Evolutionary conservation across 2,329 filamentous ascomycete species (phyloP).

Genomic region (Alternaria sp.): DNA sequence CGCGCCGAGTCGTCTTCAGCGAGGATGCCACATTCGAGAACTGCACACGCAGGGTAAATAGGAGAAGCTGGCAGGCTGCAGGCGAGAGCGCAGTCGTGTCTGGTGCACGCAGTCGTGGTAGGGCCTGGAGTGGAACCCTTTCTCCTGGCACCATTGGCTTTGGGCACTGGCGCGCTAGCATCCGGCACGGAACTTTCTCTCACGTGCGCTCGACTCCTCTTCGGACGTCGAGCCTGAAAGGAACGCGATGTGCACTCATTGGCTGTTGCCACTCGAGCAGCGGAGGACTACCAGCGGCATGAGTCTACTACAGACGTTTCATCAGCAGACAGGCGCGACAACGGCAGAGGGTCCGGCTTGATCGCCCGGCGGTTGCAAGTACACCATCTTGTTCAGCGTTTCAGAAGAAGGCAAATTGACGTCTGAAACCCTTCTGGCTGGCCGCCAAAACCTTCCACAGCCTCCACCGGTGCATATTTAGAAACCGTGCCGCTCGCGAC

Average conservation of each 20-base stretch:
- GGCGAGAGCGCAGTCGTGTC: conserved; percentile 13
- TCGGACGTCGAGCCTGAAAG: conserved; percentile 12
- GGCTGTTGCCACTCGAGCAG: neutral
- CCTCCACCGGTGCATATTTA: conserved; percentile 18
- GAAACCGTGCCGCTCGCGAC: conserved; percentile 6
- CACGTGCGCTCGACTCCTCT: conserved; percentile 21
- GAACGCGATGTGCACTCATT: conserved; percentile 11
- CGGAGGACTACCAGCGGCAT: neutral
- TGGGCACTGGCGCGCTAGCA: conserved; percentile 20
- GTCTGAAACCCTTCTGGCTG: conserved; percentile 38
- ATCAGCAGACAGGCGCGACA: conserved; percentile 21
- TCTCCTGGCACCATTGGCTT: conserved; percentile 12
- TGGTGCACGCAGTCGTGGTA: conserved; percentile 22
- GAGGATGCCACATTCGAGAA: conserved; percentile 13
- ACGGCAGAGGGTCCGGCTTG: conserved; percentile 11
- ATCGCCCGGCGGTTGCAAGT: conserved; percentile 19
- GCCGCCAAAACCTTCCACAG: conserved; percentile 27
- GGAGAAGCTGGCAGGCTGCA: conserved; percentile 15
- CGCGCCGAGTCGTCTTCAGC: conserved; percentile 9
- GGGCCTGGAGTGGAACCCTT: conserved; percentile 27
- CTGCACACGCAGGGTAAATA: conserved; percentile 3
- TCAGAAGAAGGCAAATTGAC: conserved; percentile 31
- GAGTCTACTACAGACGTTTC: conserved; percentile 18
- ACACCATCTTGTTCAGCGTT: conserved; percentile 30
- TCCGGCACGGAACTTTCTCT: conserved; percentile 12